phyloP scores from a whole-genome alignment of 139 green algal genomes.

The Gonium pectorale region DNA sequence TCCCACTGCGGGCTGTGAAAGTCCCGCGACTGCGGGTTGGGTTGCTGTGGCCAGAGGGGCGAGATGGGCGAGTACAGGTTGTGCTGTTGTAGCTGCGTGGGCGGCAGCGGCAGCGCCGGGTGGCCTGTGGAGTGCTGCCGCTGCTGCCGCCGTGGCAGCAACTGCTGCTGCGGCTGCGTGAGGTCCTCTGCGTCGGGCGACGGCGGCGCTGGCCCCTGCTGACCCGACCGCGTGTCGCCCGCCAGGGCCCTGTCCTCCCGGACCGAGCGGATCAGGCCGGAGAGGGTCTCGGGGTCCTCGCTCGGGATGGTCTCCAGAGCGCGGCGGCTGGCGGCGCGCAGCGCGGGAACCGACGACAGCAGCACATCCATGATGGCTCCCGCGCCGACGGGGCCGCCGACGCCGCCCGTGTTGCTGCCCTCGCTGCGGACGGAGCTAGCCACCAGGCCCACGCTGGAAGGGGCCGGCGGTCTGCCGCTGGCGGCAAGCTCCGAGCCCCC shows the following conservation, averaged over 20 bases:
- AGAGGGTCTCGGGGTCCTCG: slow-evolving; percentile 35
- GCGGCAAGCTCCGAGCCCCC: not conserved
- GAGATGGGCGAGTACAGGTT: too few relatives aligned
- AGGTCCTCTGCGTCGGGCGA: too few relatives aligned
- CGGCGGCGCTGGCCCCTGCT: too few relatives aligned
- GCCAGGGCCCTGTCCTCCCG: slow-evolving; percentile 14
- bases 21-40: too few relatives aligned
- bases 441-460: not conserved
- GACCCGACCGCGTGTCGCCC: too few relatives aligned
- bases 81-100: not conserved
- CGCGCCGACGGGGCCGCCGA: not conserved
- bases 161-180: too few relatives aligned
- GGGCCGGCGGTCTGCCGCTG: too few relatives aligned
- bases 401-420: not conserved
- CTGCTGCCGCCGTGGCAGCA: too few relatives aligned
- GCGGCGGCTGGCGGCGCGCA: not conserved
- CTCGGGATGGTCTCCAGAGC: slow-evolving; percentile 34
- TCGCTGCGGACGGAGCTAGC: not conserved
- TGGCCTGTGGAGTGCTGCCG: not conserved
- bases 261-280: slow-evolving; percentile 6
- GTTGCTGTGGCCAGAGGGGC: too few relatives aligned
- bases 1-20: too few relatives aligned
- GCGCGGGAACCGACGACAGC: not conserved
- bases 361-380: not conserved
- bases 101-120: not conserved